phyloP scores from a whole-genome alignment of 805 yeast species.

The Candida insectalens region DNA sequence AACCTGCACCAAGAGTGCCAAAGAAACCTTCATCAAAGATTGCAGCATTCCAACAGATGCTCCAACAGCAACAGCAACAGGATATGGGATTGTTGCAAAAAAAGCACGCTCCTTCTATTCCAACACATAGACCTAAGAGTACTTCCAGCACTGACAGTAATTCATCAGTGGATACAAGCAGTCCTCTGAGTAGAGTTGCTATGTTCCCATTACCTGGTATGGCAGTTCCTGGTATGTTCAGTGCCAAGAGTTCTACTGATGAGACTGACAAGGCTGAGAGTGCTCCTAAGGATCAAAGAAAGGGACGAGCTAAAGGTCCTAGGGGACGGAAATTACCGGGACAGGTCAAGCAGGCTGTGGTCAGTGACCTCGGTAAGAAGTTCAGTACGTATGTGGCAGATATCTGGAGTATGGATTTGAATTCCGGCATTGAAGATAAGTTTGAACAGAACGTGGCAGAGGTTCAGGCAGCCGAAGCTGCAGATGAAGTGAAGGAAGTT shows the following conservation, averaged over 20 bases:
- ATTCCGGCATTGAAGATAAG: background rate
- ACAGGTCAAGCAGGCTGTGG: slow-evolving; percentile 34
- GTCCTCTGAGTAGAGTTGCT: background rate
- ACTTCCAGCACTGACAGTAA: background rate
- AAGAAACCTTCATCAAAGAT: slow-evolving; percentile 71
- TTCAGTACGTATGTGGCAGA: slow-evolving; percentile 25
- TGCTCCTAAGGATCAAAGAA: slow-evolving; percentile 27
- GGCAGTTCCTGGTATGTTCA: slow-evolving; percentile 42
- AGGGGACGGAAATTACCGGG: slow-evolving; percentile 62
- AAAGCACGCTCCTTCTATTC: slow-evolving; percentile 13
- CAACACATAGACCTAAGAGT: slow-evolving; percentile 12
- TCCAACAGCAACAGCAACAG: slow-evolving; percentile 40
- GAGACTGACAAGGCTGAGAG: slow-evolving; percentile 2
- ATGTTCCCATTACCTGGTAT: slow-evolving; percentile 48
- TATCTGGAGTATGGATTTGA: slow-evolving; percentile 27
- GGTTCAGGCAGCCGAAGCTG: background rate
- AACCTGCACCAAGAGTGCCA: slow-evolving; percentile 58
- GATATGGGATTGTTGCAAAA: slow-evolving; percentile 16
- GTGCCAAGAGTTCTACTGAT: slow-evolving; percentile 11
- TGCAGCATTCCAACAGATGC: slow-evolving; percentile 75
- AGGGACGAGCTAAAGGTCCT: slow-evolving; percentile 62
- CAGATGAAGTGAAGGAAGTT: background rate
- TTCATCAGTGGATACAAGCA: background rate
- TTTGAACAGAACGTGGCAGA: background rate
- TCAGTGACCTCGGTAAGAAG: slow-evolving; percentile 24